Evolutionary conservation across 2,329 filamentous ascomycete genomes (phyloP).

Genomic region (Teratosphaeria gauchensis): DNA sequence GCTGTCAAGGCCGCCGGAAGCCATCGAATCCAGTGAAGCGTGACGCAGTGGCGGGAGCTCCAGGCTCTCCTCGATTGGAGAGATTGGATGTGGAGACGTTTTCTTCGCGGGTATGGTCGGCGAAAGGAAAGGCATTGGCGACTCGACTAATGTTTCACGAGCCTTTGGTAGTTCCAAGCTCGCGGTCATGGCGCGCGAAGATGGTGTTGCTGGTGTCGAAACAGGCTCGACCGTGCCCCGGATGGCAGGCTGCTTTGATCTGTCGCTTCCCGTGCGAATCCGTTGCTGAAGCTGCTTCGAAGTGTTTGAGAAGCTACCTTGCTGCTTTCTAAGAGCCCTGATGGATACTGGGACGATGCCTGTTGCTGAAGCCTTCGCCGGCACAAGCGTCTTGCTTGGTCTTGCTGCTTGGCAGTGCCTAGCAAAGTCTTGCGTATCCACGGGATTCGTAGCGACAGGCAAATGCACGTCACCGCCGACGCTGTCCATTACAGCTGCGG

Average conservation of each 20-base stretch:
- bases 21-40: slow-evolving; percentile 42
- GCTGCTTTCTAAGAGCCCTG: background rate
- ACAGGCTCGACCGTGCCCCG: background rate
- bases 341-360: slow-evolving; percentile 3
- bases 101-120: slow-evolving; percentile 20
- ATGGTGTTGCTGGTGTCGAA: slow-evolving; percentile 3
- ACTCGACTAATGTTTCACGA: slow-evolving; percentile 10
- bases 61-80: slow-evolving; percentile 45
- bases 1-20: slow-evolving; percentile 21
- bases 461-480: slow-evolving; percentile 4
- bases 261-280: background rate
- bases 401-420: background rate
- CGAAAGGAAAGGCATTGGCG: slow-evolving; percentile 24
- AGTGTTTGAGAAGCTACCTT: slow-evolving; percentile 2
- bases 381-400: background rate
- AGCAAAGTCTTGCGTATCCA: background rate
- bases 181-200: slow-evolving; percentile 15
- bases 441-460: background rate
- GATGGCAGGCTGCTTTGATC: background rate
- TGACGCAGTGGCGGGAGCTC: slow-evolving; percentile 44
- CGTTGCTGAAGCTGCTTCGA: slow-evolving; percentile 6
- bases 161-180: slow-evolving; percentile 19
- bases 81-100: slow-evolving; percentile 26
- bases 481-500: slow-evolving; percentile 4
- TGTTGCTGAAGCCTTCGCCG: background rate